Conservation (phyloP, 208 protist genomes). For the Trypanosoma avium region DNA sequence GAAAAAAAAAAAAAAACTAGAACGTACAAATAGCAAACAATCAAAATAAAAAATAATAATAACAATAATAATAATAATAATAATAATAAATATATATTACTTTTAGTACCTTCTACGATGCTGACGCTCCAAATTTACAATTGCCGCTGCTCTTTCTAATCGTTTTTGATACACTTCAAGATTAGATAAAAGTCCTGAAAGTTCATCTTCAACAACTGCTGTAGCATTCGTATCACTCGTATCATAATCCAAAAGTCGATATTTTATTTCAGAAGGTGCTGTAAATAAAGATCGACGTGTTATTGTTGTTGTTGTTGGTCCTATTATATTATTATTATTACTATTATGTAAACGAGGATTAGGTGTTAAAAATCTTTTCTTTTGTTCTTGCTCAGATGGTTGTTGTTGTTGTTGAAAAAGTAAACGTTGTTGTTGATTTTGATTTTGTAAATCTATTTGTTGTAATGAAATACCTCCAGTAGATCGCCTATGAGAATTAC, state of each 20-base stretch:
- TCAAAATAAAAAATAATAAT: conserved; percentile 5
- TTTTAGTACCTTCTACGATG: conserved; percentile 5
- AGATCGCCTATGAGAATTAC: neutral
- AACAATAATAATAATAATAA: conserved; percentile 6
- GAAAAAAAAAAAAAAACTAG: conserved; percentile 8
- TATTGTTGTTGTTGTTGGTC: too few relatives aligned
- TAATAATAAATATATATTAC: neutral
- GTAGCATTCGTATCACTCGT: neutral
- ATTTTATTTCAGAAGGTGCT: conserved; percentile 3
- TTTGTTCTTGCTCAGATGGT: neutral
- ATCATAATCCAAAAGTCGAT: conserved; percentile 9
- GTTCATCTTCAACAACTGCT: conserved; percentile 1
- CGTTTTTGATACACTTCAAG: conserved; percentile 27
- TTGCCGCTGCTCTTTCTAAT: conserved; percentile 16
- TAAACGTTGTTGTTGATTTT: too few relatives aligned
- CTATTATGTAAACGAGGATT: too few relatives aligned
- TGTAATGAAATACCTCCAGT: neutral
- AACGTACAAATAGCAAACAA: neutral
- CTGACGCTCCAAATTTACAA: conserved; percentile 19
- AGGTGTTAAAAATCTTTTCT: neutral
- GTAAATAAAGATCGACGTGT: neutral
- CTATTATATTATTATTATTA: too few relatives aligned
- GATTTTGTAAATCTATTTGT: neutral
- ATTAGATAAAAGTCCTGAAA: neutral
- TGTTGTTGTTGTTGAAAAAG: too few relatives aligned